Evolutionary conservation across 2,329 filamentous ascomycete genomes (phyloP).

Genomic region (Cladosporium halotolerans): DNA sequence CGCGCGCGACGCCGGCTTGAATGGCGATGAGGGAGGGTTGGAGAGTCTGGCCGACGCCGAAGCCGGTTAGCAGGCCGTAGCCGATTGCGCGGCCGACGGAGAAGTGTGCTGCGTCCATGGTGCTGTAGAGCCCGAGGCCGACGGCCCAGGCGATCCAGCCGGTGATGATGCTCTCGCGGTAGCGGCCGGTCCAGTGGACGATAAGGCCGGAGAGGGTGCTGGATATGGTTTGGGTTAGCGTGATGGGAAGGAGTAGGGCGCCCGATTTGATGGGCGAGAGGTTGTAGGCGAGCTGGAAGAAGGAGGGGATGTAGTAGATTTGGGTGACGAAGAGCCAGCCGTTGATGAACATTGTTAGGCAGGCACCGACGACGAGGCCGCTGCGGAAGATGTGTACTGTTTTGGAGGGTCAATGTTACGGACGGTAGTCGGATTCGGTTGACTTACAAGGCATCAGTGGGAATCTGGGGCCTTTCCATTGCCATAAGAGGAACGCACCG

Average conservation of each 20-base stretch:
- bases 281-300: constrained; percentile 18
- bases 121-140: constrained; percentile 17
- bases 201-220: constrained; percentile 18
- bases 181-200: constrained; percentile 18
- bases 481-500: constrained; percentile 49
- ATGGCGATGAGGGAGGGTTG: constrained; percentile 1
- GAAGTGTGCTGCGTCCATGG: constrained; percentile 19
- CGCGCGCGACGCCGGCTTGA: constrained; percentile 1
- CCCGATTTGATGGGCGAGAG: constrained; percentile 18
- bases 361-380: constrained; percentile 49
- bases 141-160: constrained; percentile 18
- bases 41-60: background rate
- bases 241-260: constrained; percentile 16
- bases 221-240: constrained; percentile 15
- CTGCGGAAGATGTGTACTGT: constrained; percentile 49
- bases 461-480: constrained; percentile 44
- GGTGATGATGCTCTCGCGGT: constrained; percentile 39
- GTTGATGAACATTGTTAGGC: constrained; percentile 44
- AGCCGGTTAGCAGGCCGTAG: constrained; percentile 44
- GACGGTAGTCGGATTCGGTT: background rate
- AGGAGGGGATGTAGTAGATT: constrained; percentile 36
- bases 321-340: constrained; percentile 57
- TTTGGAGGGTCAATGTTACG: background rate
- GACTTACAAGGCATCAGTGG: constrained; percentile 42
- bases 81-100: constrained; percentile 50